These are phyloP conservation scores for Ormosia emarginata DNA, from an alignment of 306 rosid genomes.

Conservation along the genomic window DNA sequence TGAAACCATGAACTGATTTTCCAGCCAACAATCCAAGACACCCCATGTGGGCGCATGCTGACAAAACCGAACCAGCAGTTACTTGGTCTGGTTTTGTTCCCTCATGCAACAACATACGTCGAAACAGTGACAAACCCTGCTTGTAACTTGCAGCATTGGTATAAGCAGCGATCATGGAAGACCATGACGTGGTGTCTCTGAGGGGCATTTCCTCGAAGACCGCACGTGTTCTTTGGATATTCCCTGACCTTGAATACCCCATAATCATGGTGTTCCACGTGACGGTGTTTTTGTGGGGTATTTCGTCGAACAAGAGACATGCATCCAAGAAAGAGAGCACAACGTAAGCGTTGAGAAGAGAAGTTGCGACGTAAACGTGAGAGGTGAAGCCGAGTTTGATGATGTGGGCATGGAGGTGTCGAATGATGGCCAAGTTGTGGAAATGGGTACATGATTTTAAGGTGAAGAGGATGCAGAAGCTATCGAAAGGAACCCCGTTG, in stretches of 20 bases:
- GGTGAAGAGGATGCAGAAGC: constrained; percentile 49
- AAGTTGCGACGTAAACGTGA: constrained; percentile 43
- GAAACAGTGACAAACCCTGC: constrained; percentile 40
- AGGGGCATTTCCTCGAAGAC: constrained; percentile 46
- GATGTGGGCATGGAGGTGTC: constrained; percentile 58
- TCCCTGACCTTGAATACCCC: constrained; percentile 44
- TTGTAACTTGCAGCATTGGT: constrained; percentile 8
- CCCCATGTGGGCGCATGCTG: constrained; percentile 53
- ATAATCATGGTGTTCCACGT: constrained; percentile 64
- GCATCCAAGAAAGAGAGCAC: constrained; percentile 36
- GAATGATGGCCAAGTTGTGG: constrained; percentile 19
- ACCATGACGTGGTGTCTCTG: constrained; percentile 49
- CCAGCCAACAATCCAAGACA: constrained; percentile 48
- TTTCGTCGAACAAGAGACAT: constrained; percentile 54
- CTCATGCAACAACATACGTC: constrained; percentile 45
- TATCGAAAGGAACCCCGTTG: constrained; percentile 27
- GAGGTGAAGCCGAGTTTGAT: constrained; percentile 52
- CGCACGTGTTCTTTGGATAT: constrained; percentile 30
- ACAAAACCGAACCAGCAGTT: constrained; percentile 34
- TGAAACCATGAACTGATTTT: constrained; percentile 63
- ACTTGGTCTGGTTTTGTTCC: constrained; percentile 39
- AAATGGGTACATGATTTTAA: constrained; percentile 53
- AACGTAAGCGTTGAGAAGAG: constrained; percentile 36
- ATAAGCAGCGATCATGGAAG: constrained; percentile 55
- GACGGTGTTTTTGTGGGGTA: constrained; percentile 45